Evolutionary conservation across 345 rosid genomes (phyloP).

Genomic region (Pistacia integerrima): DNA sequence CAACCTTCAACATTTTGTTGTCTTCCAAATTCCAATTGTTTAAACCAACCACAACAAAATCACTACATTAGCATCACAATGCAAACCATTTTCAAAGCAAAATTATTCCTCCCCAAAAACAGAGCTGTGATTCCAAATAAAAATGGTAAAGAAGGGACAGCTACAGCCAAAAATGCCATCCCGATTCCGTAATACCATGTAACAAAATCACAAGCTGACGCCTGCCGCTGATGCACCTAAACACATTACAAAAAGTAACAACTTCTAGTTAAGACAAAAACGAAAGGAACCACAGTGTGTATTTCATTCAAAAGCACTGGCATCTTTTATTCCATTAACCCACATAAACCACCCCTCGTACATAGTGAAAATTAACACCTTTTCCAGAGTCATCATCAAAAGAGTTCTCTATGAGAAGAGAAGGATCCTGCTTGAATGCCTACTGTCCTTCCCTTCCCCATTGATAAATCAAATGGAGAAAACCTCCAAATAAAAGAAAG

Average conservation of each 20-base stretch:
- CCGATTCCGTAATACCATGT: conserved; percentile 73
- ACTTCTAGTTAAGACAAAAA: background rate
- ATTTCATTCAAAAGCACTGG: background rate
- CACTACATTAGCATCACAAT: background rate
- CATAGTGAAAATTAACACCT: conserved; percentile 41
- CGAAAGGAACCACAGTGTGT: background rate
- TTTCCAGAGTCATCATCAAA: conserved; percentile 67
- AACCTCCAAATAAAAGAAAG: conserved; percentile 64
- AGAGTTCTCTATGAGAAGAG: conserved; percentile 45
- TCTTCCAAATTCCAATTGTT: background rate
- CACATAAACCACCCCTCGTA: background rate
- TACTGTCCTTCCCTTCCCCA: conserved; percentile 68
- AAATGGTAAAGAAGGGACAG: conserved; percentile 71
- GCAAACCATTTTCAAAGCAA: background rate
- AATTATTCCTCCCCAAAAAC: conserved; percentile 67
- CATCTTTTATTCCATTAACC: background rate
- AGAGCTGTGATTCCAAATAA: conserved; percentile 79
- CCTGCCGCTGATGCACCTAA: conserved; percentile 71
- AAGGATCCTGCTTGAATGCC: conserved; percentile 45
- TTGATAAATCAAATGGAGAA: conserved; percentile 55
- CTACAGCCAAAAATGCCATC: conserved; percentile 67
- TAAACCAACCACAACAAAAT: background rate
- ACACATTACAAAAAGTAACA: conserved; percentile 13
- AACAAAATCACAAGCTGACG: conserved; percentile 50
- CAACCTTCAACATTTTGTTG: background rate